Evolutionary conservation across 176 grass and related monocot genomes (phyloP), one percentile per base, ranked within the genome.

Genomic region (Otatea glauca): DNA sequence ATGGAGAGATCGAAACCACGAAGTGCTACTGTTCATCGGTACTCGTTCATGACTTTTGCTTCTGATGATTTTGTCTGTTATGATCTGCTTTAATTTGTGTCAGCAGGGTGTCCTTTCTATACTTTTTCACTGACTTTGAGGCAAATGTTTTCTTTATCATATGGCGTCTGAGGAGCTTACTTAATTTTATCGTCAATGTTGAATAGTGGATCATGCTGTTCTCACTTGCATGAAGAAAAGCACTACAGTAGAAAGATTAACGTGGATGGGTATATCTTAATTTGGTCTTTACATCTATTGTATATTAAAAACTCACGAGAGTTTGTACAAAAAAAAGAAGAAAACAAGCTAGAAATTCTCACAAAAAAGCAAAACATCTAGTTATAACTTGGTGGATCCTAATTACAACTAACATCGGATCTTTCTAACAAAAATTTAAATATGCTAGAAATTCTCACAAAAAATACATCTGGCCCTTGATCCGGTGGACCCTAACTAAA

Each of bases 11-110:
- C 21, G 12, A 20, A 65, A 43, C 41, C 75, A 70, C 2, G 44
- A 83, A 44, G 24, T 59, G 60, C 61, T 73, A 16, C 29, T 76
- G 82, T 64, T 87, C 18, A 51, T 79, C 0, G 51, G 61, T 9
- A 27, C 51, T 80, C 10, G 68, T 80, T 76, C 72, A 72, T 82
- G 65, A 72, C 88, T 91, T 90, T 69, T 42, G 9, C 1, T 68
- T 60, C 60, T 78, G 59, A 69, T 74, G 65, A 38, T 82, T 72
- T 48, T 51, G 79, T 79, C 74, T 74, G 79, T 50, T 78, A 75
- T 61, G 79, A 51, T 44, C 29, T 24, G 41, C 67, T 83, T 83
- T 81, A 74, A 10, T 12, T 16, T 79, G 10, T 53, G 34, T 65
- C 65, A 37, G 71, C 4, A 17, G n/a, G 7, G 51, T 61, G 74